Percentiles rank a stretch among this genome's conserved stretches.
phyloP scores from a whole-genome alignment of 352 stramenopile genomes.

The Phytophthora vignae region DNA sequence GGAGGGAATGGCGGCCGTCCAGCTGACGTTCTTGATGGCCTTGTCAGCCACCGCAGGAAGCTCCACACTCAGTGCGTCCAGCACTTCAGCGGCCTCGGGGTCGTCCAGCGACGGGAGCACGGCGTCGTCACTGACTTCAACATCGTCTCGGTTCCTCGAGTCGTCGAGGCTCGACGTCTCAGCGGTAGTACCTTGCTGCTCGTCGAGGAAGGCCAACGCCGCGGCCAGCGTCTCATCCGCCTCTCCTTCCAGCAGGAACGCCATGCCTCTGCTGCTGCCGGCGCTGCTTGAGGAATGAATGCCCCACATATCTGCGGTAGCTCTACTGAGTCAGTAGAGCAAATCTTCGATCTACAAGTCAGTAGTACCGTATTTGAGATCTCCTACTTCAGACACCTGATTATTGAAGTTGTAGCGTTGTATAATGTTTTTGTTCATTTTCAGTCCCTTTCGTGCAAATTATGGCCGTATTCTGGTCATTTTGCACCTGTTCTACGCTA shows the following conservation, averaged over 20 bases:
- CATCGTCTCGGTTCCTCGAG: neutral
- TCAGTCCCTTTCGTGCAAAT: no score
- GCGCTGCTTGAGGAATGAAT: conserved; percentile 25
- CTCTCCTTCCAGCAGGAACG: conserved; percentile 39
- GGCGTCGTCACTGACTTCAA: conserved; percentile 2
- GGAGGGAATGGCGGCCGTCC: conserved; percentile 2
- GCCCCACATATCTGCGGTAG: neutral
- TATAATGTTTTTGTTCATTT: no score
- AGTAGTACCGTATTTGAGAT: no score
- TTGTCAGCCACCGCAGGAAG: conserved; percentile 19
- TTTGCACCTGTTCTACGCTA: no score
- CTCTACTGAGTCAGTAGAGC: no score
- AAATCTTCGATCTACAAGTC: no score
- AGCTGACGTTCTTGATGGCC: conserved; percentile 12
- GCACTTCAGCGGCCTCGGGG: conserved; percentile 27
- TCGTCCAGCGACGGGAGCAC: conserved; percentile 27
- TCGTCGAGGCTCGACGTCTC: no score
- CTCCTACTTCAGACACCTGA: no score
- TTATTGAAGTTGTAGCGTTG: no score
- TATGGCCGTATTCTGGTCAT: no score
- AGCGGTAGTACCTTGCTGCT: conserved; percentile 3
- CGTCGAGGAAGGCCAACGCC: conserved; percentile 39
- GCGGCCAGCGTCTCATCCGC: conserved; percentile 35
- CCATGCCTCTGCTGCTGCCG: conserved; percentile 19
- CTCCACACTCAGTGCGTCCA: conserved; percentile 33